Conservation (phyloP, 2,329 filamentous ascomycete genomes). For the Chaetomium strumarium region DNA sequence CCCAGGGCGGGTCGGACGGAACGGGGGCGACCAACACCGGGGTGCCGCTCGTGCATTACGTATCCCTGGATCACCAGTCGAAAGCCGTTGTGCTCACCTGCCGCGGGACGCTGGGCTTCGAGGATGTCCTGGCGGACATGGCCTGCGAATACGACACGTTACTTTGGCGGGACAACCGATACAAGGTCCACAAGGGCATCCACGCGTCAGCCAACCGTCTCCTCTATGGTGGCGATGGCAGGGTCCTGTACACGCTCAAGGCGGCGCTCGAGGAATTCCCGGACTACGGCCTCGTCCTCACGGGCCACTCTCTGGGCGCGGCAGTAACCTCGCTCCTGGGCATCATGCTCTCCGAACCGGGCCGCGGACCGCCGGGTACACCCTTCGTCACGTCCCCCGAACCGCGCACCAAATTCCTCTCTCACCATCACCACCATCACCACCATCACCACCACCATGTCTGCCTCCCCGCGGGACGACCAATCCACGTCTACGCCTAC, state of each 20-base stretch:
- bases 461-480: constrained; percentile 58
- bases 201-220: constrained; percentile 64
- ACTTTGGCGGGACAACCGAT: constrained; percentile 55
- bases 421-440: not conserved
- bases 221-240: constrained; percentile 60
- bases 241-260: constrained; percentile 60
- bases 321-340: constrained; percentile 65
- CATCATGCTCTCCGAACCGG: constrained; percentile 63
- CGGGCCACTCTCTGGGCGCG: constrained; percentile 63
- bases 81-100: constrained; percentile 68
- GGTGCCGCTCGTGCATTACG: constrained; percentile 66
- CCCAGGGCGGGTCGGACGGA: constrained; percentile 60
- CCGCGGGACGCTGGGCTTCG: constrained; percentile 65
- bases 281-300: constrained; percentile 64
- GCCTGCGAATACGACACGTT: constrained; percentile 67
- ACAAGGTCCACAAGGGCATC: constrained; percentile 69
- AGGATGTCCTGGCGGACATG: constrained; percentile 68
- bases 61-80: constrained; percentile 65
- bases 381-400: constrained; percentile 57
- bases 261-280: constrained; percentile 60
- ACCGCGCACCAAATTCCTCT: constrained; percentile 32
- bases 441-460: constrained; percentile 30
- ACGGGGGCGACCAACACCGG: constrained; percentile 60
- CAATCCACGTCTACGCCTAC: constrained; percentile 75
- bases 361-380: constrained; percentile 39